phyloP scores from a whole-genome alignment of 2,329 filamentous ascomycete genomes.

The Penicillium sp. region DNA sequence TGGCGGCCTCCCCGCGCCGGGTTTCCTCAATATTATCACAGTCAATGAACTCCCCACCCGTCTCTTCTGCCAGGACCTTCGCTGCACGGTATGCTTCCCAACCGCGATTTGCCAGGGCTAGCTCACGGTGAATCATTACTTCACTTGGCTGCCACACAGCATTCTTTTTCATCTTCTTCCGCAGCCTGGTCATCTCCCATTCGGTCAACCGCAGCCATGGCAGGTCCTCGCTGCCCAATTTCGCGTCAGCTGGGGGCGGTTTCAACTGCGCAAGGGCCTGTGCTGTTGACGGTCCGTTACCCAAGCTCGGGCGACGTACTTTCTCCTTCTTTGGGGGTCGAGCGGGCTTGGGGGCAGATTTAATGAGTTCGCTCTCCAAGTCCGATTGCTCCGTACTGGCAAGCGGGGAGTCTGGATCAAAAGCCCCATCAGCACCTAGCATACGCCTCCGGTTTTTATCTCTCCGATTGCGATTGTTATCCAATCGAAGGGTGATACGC shows the following conservation, averaged over 20 bases:
- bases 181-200: constrained; percentile 65
- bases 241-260: constrained; percentile 60
- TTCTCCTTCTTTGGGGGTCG: constrained; percentile 47
- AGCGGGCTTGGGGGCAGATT: constrained; percentile 14
- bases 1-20: constrained; percentile 43
- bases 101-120: constrained; percentile 59
- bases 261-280: constrained; percentile 60
- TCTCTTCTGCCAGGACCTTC: constrained; percentile 51
- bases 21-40: constrained; percentile 50
- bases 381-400: constrained; percentile 50
- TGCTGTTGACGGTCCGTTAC: constrained; percentile 53
- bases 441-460: constrained; percentile 41
- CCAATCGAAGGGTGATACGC: constrained; percentile 46
- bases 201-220: constrained; percentile 66
- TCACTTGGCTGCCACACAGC: constrained; percentile 67
- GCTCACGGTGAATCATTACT: constrained; percentile 65
- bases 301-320: constrained; percentile 27
- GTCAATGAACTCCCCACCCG: constrained; percentile 58
- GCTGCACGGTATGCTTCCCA: constrained; percentile 52
- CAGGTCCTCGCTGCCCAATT: constrained; percentile 59
- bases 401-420: constrained; percentile 48
- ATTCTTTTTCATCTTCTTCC: constrained; percentile 71
- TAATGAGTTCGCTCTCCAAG: constrained; percentile 34
- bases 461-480: constrained; percentile 26
- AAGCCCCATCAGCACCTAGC: constrained; percentile 37